Conservation (phyloP, 495 filamentous ascomycete species). For the Neurospora hispaniola region DNA sequence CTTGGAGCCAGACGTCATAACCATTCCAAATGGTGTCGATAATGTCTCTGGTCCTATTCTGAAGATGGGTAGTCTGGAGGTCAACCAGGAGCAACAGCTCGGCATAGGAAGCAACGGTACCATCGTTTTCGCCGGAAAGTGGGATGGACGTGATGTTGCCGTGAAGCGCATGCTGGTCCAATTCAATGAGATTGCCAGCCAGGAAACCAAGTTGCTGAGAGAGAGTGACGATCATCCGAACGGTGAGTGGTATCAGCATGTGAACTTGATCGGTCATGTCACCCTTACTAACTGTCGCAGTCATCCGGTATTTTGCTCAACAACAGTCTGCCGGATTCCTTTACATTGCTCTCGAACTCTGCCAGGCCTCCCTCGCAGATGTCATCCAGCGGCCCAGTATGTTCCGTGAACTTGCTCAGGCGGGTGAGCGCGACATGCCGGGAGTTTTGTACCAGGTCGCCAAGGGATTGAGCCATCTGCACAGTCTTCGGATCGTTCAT, state of each 20-base stretch:
- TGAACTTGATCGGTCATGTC: background rate
- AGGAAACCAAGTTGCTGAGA: constrained; percentile 80
- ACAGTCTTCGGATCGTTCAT: constrained; percentile 89
- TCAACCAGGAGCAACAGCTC: constrained; percentile 61
- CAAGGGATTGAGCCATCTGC: constrained; percentile 75
- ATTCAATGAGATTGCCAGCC: constrained; percentile 89
- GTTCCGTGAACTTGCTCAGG: constrained; percentile 38
- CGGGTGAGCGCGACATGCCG: constrained; percentile 47
- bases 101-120: constrained; percentile 80
- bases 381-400: constrained; percentile 57
- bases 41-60: constrained; percentile 50
- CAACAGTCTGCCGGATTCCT: constrained; percentile 82
- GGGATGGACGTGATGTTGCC: constrained; percentile 84
- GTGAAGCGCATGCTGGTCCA: constrained; percentile 94
- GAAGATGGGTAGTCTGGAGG: constrained; percentile 61
- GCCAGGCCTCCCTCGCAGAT: constrained; percentile 84
- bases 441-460: constrained; percentile 76
- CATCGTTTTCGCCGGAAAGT: constrained; percentile 73
- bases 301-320: constrained; percentile 91
- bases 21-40: constrained; percentile 34
- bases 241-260: constrained; percentile 25
- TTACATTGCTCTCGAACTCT: constrained; percentile 95
- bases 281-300: constrained; percentile 29
- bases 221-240: constrained; percentile 94
- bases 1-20: constrained; percentile 48